Evolutionary conservation across 495 filamentous ascomycete genomes (phyloP), one percentile per base, ranked within the genome.

Genomic region (Penicillium manginii): DNA sequence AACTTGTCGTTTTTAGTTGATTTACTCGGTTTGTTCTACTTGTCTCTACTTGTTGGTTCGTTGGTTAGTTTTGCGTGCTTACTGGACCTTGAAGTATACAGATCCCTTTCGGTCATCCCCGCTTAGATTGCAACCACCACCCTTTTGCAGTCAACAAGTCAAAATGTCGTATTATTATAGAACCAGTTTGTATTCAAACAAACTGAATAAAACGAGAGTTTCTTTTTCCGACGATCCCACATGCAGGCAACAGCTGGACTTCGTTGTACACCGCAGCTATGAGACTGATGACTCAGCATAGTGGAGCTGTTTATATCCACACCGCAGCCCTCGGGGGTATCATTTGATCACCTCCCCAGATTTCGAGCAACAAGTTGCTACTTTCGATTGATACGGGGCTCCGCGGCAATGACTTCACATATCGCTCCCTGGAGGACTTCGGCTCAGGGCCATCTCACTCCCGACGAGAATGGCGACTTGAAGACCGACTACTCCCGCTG

Each of bases 401-500:
- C 11, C 6, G 21, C 37, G 0, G 54, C 10, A 15, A 65, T 68
- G 69, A 50, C 69, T 60, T 70, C 67, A 51, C 69, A 72, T 42
- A 73, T 80, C 63, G 74, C 68, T n/a, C 67, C 71, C 10, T 80
- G 77, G 77, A 70, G 72, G 53, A 76, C 71, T 1, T 59, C 58
- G 3, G 70, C 76, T 21, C 72, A 78, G 57, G 77, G 76, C 62
- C 73, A 75, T 54, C 59, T 80, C 21, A 60, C 66, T 10, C 45
- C 63, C 11, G 77, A 80, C 55, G 60, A 62, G 31, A 75, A 79
- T 56, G 75, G 75, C 33, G 75, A 80, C 60, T 53, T 63, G 19
- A 71, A 73, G 58, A 98, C 94, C 12, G 93, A 98, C 67, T 84
- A 84, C 56, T 75, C 84, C 0, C 80, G 91, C 69, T 98, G 94